Percentiles rank a stretch among this genome's conserved stretches.
Conservation (phyloP, 225 moss, liverwort and hornwort species). For the Climacium dendroides region DNA sequence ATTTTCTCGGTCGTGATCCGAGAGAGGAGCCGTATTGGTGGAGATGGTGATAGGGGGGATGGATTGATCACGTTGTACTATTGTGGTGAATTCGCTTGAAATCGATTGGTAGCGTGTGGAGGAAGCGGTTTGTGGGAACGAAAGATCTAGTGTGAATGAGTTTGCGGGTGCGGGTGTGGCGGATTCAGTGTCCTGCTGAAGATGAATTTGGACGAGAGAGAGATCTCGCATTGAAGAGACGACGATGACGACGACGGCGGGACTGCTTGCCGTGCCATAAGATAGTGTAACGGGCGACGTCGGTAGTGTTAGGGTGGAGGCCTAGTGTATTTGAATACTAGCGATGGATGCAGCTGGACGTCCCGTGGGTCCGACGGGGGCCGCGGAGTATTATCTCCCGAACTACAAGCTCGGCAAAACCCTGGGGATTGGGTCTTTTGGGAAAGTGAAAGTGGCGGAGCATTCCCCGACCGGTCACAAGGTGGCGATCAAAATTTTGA, state of each 20-base stretch:
- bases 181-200: constrained; percentile 8
- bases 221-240: background rate
- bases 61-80: background rate
- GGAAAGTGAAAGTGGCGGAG: constrained; percentile 42
- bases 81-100: background rate
- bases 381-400: constrained; percentile 21
- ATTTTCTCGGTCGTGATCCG: background rate
- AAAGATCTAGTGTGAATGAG: constrained; percentile 9
- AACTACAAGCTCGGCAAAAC: constrained; percentile 52
- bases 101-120: background rate
- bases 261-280: background rate
- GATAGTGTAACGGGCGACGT: background rate
- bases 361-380: background rate
- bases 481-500: constrained; percentile 41
- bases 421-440: constrained; percentile 44
- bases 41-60: background rate
- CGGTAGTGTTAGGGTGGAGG: background rate
- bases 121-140: background rate
- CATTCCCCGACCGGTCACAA: constrained; percentile 38
- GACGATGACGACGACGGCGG: background rate
- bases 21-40: background rate
- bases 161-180: constrained; percentile 6
- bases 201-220: constrained; percentile 6
- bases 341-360: constrained; percentile 26
- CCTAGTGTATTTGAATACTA: background rate